Base-by-base conservation (phyloP, 768 basidiomycete genomes). In the Multifurca ochricompacta region DNA sequence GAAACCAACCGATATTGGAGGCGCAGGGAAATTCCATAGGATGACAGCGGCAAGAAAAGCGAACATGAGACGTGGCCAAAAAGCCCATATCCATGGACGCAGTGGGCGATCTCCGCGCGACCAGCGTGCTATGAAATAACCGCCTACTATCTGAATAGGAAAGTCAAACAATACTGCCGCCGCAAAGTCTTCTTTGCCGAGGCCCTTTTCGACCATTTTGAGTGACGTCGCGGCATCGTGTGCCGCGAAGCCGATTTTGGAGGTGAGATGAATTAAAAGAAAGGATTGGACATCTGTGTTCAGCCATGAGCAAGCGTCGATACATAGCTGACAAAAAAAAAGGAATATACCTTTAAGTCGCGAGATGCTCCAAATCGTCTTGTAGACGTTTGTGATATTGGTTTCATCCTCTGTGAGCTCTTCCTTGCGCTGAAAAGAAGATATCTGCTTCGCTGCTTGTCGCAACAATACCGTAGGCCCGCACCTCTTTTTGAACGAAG, bases 201-300 rank as follows among this genome's bases (percentile, higher is more conserved):
- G 77, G 3, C 96, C 96, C 66, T 98, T 98, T 69, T 99, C 96
- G 36, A 99, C 87, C 72, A 97, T 79, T 66, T 99, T 99, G 31
- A 98, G 77, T 14, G 82, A 82, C 2, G 91, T 92, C 6, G 86
- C 88, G 9, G 92, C 86, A 41, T 98, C 96, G 69, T 93, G 91
- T 18, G 91, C 91, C 42, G 90, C 90, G 66, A 92, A 96, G 31
- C 92, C 93, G 54, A 99, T 75, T 70, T 98, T 99, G 31, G 90
- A 85, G 60, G 96, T 82, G 32, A 97, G 74, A 66, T 97, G 92
- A 62, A 99, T 72, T 43, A 88, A 28, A 47, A 96, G 79, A 62
- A 98, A 83, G 0, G 83, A 77, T 71, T 91, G 94, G 27, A 99
- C 80, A 64, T 97, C 95, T 98, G 69, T 25, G 42, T 25, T 48